Conservation (phyloP, 1,284 basidiomycete species). For the Peniophora sp. region DNA sequence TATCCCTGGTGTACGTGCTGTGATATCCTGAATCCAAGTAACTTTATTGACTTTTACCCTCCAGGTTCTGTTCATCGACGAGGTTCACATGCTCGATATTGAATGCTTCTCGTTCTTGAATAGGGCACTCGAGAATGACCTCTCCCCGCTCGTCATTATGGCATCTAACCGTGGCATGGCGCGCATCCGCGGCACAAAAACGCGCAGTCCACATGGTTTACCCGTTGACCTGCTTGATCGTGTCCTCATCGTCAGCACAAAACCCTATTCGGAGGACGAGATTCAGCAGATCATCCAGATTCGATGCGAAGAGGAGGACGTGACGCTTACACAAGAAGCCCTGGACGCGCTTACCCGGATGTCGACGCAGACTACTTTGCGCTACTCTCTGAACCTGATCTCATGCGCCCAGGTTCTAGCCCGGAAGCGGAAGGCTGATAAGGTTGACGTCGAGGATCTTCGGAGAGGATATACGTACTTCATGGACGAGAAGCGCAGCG, state of each 20-base stretch:
- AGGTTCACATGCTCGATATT: conserved; percentile 99
- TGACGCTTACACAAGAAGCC: conserved; percentile 74
- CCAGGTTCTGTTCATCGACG: conserved; percentile 91
- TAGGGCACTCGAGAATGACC: conserved; percentile 88
- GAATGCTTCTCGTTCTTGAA: conserved; percentile 99
- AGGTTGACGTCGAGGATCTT: conserved; percentile 81
- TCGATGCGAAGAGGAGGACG: conserved; percentile 94
- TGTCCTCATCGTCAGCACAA: conserved; percentile 92
- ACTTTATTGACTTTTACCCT: conserved; percentile 1
- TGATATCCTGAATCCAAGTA: not conserved
- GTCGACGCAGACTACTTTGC: conserved; percentile 79
- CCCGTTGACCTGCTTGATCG: conserved; percentile 94
- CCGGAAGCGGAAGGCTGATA: conserved; percentile 67
- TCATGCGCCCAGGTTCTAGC: conserved; percentile 84
- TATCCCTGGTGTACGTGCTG: conserved; percentile 72
- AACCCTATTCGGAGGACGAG: conserved; percentile 81
- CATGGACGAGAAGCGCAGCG: conserved; percentile 92
- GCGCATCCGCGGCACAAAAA: conserved; percentile 91
- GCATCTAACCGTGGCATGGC: conserved; percentile 95
- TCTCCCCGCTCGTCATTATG: conserved; percentile 96
- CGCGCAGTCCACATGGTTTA: conserved; percentile 90
- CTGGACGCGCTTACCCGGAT: conserved; percentile 77
- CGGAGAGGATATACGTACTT: conserved; percentile 84
- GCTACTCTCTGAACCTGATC: conserved; percentile 90
- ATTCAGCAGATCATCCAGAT: conserved; percentile 91